These are phyloP conservation scores for Carex arenaria DNA, from an alignment of 202 grass and related monocot genomes.

Conservation along the genomic window DNA sequence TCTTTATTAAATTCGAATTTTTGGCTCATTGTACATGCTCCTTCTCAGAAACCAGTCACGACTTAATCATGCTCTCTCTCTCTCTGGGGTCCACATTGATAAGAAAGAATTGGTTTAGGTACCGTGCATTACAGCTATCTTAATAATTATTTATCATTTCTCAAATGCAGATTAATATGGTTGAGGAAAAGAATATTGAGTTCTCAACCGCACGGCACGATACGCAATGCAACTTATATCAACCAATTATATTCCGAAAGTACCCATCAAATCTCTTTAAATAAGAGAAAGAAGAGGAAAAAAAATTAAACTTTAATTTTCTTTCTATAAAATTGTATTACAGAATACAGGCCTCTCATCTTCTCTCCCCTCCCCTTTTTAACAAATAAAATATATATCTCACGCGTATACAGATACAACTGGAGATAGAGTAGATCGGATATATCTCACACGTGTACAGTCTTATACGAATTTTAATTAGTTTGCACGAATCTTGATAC, in stretches of 20 bases:
- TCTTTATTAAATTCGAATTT: not conserved
- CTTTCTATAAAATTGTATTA: no score
- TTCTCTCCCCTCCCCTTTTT: no score
- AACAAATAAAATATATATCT: not conserved
- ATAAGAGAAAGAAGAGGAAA: not conserved
- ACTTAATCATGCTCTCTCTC: not conserved
- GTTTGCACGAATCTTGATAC: no score
- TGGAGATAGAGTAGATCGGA: no score
- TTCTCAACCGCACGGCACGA: conserved; percentile 14
- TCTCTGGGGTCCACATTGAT: not conserved
- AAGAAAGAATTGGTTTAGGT: not conserved
- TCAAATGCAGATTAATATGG: not conserved
- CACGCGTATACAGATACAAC: not conserved
- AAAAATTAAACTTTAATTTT: no score
- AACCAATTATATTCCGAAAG: not conserved
- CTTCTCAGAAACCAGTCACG: conserved; percentile 4
- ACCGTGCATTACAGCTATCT: not conserved
- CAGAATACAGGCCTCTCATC: no score
- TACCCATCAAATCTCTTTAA: not conserved
- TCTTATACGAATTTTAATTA: no score
- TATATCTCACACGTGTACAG: no score
- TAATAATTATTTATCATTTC: conserved; percentile 2
- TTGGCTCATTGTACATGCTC: not conserved
- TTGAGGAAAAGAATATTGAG: not conserved
- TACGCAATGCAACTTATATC: conserved; percentile 15